These are phyloP conservation scores for Kingdonia uniflora DNA, from an alignment of 164 flowering plant genomes.

Conservation along the genomic window DNA sequence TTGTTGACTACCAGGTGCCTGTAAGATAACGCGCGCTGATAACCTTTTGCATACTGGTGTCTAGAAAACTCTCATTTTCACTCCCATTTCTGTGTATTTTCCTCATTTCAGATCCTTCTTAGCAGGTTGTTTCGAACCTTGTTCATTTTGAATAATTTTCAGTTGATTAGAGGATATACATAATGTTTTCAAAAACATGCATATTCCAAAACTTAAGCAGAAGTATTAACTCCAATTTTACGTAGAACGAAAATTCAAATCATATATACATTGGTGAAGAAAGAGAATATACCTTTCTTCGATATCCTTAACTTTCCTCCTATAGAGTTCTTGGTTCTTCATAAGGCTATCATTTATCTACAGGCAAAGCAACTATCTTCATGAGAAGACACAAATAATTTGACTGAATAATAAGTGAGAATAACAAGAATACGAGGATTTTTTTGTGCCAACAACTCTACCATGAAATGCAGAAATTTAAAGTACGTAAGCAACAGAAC, in stretches of 20 bases:
- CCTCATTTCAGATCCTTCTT: no score
- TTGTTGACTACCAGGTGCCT: no score
- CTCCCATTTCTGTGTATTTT: no score
- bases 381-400: neutral
- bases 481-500: conserved; percentile 3
- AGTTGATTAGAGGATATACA: no score
- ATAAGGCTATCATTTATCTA: conserved; percentile 60
- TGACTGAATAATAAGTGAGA: neutral
- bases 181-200: no score
- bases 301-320: conserved; percentile 41
- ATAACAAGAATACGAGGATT: no score
- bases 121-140: no score
- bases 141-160: no score
- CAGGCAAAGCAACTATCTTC: neutral
- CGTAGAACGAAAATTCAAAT: neutral
- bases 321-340: conserved; percentile 52
- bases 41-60: no score
- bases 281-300: conserved; percentile 39
- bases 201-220: neutral
- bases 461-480: neutral
- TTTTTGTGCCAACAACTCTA: no score
- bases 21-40: no score
- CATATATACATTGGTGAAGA: neutral
- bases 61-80: no score
- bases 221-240: neutral